These are phyloP conservation scores for Ramalina peruviana DNA, from an alignment of 495 filamentous ascomycete species.

Conservation along the genomic window DNA sequence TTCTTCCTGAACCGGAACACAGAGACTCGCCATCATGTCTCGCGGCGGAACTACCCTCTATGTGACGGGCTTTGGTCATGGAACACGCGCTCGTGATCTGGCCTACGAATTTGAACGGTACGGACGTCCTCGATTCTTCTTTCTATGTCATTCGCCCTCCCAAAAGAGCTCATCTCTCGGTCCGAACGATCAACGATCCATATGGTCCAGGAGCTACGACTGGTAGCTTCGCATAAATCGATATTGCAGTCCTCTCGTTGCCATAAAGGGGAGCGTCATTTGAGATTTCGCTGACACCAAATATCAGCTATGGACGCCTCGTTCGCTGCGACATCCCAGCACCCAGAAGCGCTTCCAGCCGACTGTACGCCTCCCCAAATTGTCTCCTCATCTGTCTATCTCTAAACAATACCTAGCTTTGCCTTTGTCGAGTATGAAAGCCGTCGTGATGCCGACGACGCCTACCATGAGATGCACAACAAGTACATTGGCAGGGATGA, in stretches of 20 bases:
- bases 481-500: conserved; percentile 96
- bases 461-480: conserved; percentile 99
- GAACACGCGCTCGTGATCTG: conserved; percentile 97
- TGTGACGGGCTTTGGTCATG: conserved; percentile 95
- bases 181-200: too few relatives aligned
- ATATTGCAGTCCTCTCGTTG: too few relatives aligned
- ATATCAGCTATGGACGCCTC: conserved; percentile 78
- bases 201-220: too few relatives aligned
- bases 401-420: conserved; percentile 45
- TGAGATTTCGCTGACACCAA: too few relatives aligned
- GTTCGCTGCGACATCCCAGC: conserved; percentile 98
- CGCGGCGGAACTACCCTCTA: conserved; percentile 89
- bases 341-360: conserved; percentile 77
- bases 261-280: too few relatives aligned
- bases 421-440: conserved; percentile 99
- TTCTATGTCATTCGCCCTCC: neutral
- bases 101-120: conserved; percentile 99
- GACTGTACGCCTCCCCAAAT: conserved; percentile 61
- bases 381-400: neutral
- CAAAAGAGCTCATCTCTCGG: too few relatives aligned
- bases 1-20: neutral
- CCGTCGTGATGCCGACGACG: conserved; percentile 96
- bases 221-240: too few relatives aligned
- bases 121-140: conserved; percentile 28
- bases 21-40: conserved; percentile 50